Evolutionary conservation across 2,329 filamentous ascomycete species (phyloP).

Genomic region (Phaeosphaeria sp.): DNA sequence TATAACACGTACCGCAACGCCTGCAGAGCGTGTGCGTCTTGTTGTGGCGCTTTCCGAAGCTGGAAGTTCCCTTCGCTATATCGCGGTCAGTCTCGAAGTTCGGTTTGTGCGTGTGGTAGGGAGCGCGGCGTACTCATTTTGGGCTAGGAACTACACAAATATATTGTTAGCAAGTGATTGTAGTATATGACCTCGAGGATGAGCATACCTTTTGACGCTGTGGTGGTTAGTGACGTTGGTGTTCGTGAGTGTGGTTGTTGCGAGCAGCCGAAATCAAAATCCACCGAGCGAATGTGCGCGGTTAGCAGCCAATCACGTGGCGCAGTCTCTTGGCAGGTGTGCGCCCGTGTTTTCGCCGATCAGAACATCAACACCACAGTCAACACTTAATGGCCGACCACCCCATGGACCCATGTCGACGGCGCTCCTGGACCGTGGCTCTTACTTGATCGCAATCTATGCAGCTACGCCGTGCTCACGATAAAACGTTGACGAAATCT

Average conservation of each 20-base stretch:
- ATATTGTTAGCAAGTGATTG: slow-evolving; percentile 26
- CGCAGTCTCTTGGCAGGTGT: neutral
- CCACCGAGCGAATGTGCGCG: neutral
- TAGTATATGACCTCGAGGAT: neutral
- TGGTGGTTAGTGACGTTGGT: slow-evolving; percentile 42
- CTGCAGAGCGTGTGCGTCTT: slow-evolving; percentile 98
- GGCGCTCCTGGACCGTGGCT: neutral
- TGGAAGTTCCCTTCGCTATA: slow-evolving; percentile 74
- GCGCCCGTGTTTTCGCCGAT: neutral
- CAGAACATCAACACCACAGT: neutral
- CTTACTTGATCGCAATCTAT: neutral
- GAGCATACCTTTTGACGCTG: slow-evolving; percentile 46
- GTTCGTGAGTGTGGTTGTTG: slow-evolving; percentile 4
- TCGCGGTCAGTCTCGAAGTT: slow-evolving; percentile 53
- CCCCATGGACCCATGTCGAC: neutral
- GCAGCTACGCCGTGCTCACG: too few relatives aligned
- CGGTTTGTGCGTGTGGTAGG: slow-evolving; percentile 28
- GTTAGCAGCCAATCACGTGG: slow-evolving; percentile 1
- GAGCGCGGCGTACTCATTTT: slow-evolving; percentile 63
- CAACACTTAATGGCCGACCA: neutral
- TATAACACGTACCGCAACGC: slow-evolving; percentile 84
- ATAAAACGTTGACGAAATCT: neutral
- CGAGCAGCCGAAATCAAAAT: neutral
- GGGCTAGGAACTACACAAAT: slow-evolving; percentile 54
- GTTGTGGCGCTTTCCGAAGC: slow-evolving; percentile 86